Evolutionary conservation across 257 asterid species (phyloP).

Genomic region (Forsythia viridissima): DNA sequence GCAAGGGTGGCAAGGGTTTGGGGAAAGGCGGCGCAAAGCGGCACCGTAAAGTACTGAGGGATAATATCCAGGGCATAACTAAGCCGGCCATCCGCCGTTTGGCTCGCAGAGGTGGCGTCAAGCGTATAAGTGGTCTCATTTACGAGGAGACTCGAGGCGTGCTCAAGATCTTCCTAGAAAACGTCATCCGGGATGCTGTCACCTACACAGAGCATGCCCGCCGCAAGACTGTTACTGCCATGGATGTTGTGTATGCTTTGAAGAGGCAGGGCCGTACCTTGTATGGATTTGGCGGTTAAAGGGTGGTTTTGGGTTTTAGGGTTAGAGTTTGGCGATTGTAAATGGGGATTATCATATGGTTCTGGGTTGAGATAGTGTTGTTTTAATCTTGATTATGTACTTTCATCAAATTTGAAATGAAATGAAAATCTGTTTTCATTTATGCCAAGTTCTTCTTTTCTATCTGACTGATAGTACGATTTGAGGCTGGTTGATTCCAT

Average conservation of each 20-base stretch:
- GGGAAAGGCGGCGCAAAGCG: conserved; percentile 51
- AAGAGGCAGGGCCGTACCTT: conserved; percentile 52
- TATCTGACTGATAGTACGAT: too few relatives aligned
- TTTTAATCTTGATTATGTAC: not conserved
- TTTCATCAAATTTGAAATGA: not conserved
- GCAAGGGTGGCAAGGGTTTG: conserved; percentile 50
- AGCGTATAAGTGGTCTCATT: conserved; percentile 48
- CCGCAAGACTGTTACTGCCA: conserved; percentile 43
- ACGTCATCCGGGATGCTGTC: conserved; percentile 35
- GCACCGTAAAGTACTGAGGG: conserved; percentile 42
- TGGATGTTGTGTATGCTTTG: conserved; percentile 48
- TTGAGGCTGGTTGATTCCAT: too few relatives aligned
- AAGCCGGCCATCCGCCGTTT: conserved; percentile 47
- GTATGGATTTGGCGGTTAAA: conserved; percentile 43
- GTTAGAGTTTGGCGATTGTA: not conserved
- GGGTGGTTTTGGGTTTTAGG: not conserved
- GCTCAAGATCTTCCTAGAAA: conserved; percentile 33
- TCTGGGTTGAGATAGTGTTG: not conserved
- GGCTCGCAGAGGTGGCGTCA: conserved; percentile 45
- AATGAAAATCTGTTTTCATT: not conserved
- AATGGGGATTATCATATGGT: not conserved
- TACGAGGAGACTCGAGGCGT: conserved; percentile 50
- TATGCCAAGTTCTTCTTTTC: not conserved
- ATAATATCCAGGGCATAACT: conserved; percentile 45
- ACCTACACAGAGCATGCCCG: conserved; percentile 42